A percentile compares a stretch with the other conserved stretches of the same genome.
Evolutionary conservation across 1,284 basidiomycete genomes (phyloP).

Genomic region (Leccinum cinnamomeum): DNA sequence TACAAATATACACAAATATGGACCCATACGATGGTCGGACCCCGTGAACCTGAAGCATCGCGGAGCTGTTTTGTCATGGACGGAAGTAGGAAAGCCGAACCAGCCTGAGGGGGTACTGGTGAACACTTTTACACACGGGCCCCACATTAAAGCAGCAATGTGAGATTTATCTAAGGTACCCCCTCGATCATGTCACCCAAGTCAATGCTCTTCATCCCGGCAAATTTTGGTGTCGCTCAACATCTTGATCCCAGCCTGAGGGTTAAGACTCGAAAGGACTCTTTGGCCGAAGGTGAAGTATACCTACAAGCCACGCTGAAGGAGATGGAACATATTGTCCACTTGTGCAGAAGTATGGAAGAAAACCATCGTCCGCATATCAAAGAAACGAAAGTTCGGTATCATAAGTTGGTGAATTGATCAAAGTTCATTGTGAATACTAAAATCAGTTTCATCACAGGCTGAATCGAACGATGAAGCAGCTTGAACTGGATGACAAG

Average conservation of each 20-base stretch:
- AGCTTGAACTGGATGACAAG: conserved; percentile 2
- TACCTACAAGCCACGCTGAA: conserved; percentile 11
- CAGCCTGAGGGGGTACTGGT: no score
- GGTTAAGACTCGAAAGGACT: not conserved
- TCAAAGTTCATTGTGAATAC: not conserved
- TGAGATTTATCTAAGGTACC: not conserved
- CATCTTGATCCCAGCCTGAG: not conserved
- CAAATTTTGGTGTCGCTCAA: not conserved
- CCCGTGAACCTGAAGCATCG: conserved; percentile 9
- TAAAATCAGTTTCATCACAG: not conserved
- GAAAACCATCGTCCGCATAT: not conserved
- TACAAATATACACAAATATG: conserved; percentile 15
- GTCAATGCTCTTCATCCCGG: conserved; percentile 7
- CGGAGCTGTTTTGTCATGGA: not conserved
- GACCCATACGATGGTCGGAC: conserved; percentile 7
- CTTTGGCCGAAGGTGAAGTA: conserved; percentile 6
- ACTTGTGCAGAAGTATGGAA: not conserved
- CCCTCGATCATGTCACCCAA: conserved; percentile 13
- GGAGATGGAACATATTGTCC: conserved; percentile 9
- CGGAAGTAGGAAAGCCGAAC: not conserved
- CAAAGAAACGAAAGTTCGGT: conserved; percentile 1
- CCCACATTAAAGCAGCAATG: not conserved
- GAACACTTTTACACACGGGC: conserved; percentile 3
- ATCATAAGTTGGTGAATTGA: not conserved
- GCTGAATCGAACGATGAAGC: no score